phyloP scores from a whole-genome alignment of 2,329 filamentous ascomycete genomes.

The Domatiomyces globalis region DNA sequence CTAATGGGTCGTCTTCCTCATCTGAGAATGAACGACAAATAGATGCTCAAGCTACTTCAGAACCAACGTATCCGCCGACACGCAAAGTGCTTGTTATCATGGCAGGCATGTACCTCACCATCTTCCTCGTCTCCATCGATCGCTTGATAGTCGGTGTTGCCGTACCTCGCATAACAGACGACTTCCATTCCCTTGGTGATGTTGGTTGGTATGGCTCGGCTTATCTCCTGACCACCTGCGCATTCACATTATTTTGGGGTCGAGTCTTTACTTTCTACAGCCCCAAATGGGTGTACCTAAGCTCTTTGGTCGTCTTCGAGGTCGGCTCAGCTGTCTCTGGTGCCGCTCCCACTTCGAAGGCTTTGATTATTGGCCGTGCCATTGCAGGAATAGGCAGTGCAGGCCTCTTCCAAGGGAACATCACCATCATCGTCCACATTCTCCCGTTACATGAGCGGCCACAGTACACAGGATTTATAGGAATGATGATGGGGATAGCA shows the following conservation, averaged over 20 bases:
- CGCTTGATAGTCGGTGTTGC: constrained; percentile 30
- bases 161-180: constrained; percentile 34
- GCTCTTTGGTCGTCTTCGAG: constrained; percentile 29
- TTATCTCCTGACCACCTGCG: constrained; percentile 31
- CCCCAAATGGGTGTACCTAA: constrained; percentile 31
- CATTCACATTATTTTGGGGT: constrained; percentile 31
- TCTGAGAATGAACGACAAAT: too few relatives aligned
- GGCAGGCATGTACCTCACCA: constrained; percentile 1
- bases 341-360: constrained; percentile 25
- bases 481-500: constrained; percentile 22
- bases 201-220: constrained; percentile 37
- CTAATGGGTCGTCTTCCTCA: too few relatives aligned
- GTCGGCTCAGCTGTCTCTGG: constrained; percentile 29
- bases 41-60: neutral
- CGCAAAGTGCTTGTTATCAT: constrained; percentile 2
- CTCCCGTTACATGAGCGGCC: constrained; percentile 19
- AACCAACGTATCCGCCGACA: constrained; percentile 1
- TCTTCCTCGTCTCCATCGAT: constrained; percentile 4
- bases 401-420: constrained; percentile 27
- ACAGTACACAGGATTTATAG: constrained; percentile 12
- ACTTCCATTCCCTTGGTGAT: constrained; percentile 34
- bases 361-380: constrained; percentile 30
- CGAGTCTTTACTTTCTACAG: constrained; percentile 32
- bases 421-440: constrained; percentile 18
- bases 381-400: constrained; percentile 28